phyloP scores from a whole-genome alignment of 495 filamentous ascomycete genomes.

The Oleoguttula mirabilis region DNA sequence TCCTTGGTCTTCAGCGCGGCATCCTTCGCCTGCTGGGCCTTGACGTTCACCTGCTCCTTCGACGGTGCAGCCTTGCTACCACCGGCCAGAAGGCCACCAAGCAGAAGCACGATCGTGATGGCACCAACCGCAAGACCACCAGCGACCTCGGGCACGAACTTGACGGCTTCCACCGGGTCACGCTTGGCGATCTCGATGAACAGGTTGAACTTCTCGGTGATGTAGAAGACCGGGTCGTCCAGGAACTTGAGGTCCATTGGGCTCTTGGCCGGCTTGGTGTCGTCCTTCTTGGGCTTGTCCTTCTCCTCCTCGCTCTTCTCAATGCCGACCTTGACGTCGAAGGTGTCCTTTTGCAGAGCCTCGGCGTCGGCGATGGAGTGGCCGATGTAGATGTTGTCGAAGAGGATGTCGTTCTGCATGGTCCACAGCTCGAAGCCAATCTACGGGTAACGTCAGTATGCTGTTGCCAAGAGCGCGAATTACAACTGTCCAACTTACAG shows the following conservation, averaged over 20 bases:
- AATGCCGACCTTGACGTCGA: constrained; percentile 76
- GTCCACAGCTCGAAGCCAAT: constrained; percentile 99
- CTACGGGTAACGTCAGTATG: constrained; percentile 31
- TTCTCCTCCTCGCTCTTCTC: constrained; percentile 78
- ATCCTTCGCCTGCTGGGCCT: constrained; percentile 48
- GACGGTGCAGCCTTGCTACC: constrained; percentile 40
- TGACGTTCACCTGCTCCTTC: constrained; percentile 36
- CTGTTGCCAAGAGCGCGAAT: neutral
- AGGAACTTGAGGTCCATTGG: constrained; percentile 73
- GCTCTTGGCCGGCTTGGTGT: constrained; percentile 38
- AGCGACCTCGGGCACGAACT: constrained; percentile 83
- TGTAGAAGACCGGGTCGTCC: constrained; percentile 80
- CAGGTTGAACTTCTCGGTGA: constrained; percentile 49
- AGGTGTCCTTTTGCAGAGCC: constrained; percentile 82
- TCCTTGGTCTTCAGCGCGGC: constrained; percentile 63
- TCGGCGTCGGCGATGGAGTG: constrained; percentile 91
- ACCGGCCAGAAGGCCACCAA: constrained; percentile 46
- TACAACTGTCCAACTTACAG: constrained; percentile 53
- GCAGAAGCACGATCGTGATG: constrained; percentile 54
- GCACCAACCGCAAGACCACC: constrained; percentile 60
- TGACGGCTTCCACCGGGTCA: constrained; percentile 80
- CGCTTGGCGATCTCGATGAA: constrained; percentile 41
- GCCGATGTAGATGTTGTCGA: constrained; percentile 99
- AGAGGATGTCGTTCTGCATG: constrained; percentile 97
- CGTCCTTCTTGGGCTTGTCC: constrained; percentile 64